Evolutionary conservation across 2,329 filamentous ascomycete genomes (phyloP).

Genomic region (Colletotrichum tofieldiae): DNA sequence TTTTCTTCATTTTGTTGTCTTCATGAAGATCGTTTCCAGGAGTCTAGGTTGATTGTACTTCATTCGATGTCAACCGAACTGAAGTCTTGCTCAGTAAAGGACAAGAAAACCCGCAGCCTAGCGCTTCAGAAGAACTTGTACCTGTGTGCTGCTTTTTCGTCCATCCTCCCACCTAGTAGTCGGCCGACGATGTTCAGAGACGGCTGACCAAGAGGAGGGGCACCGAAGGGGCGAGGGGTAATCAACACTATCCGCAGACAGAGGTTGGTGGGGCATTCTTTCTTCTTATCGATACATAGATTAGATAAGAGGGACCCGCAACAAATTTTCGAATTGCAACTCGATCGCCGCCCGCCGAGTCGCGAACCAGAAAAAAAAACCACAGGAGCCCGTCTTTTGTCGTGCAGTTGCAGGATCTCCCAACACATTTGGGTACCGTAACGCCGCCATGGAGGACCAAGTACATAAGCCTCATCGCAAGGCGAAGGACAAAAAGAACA

Average conservation of each 20-base stretch:
- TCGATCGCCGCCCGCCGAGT: constrained; percentile 27
- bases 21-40: background rate
- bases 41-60: background rate
- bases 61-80: background rate
- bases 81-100: background rate
- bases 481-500: constrained; percentile 87
- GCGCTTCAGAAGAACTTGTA: no score
- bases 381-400: constrained; percentile 8
- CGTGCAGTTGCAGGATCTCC: constrained; percentile 24
- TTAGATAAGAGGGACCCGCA: constrained; percentile 37
- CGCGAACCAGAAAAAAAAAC: constrained; percentile 32
- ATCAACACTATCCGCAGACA: background rate
- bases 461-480: constrained; percentile 88
- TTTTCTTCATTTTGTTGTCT: background rate
- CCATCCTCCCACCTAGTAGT: background rate
- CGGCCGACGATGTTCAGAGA: background rate
- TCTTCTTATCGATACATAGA: constrained; percentile 26
- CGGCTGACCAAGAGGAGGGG: constrained; percentile 5
- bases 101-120: background rate
- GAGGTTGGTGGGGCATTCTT: background rate
- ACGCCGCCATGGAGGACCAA: constrained; percentile 82
- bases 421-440: constrained; percentile 24
- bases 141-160: background rate
- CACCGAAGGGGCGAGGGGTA: constrained; percentile 6
- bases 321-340: constrained; percentile 34